Evolutionary conservation across 345 rosid genomes (phyloP), one percentile per base, ranked within the genome.

Genomic region (Populus alba): DNA sequence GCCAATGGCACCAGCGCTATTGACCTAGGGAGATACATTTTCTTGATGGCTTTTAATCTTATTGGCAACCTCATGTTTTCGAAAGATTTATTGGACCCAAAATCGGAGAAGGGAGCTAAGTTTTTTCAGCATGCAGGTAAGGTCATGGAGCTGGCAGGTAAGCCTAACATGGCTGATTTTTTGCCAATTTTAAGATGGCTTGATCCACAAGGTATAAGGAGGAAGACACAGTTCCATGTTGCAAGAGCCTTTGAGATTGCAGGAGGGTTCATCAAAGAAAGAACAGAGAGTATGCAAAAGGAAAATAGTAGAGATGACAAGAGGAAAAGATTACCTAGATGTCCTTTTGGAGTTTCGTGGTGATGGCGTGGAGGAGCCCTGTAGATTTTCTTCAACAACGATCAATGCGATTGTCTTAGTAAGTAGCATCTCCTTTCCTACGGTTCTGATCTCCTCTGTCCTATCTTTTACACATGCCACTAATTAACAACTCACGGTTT

Each of bases 301-400:
- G 45, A 45, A 38, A 12, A 2, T 10, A 43, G 1, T 0, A 22
- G 38, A 5, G 77, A 61, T 43, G 76, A 80, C 66, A 83, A 76
- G 57, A 82, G 59, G n/a, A 91, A n/a, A 87, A 59, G 98, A 94
- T 68, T 94, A 84, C 70, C 49, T 94, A 18, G 96, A 94, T 78
- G 96, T 91, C 76, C 90, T 94, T 77, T 75, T 94, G 89, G 96
- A 85, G 77, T 94, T 92, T 76, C 92, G 88, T 1, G 96, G 98
- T 16, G 86, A 86, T 79, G 88, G 88, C 27, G 68, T 47, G 0
- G 82, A 88, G 7, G 91, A 86, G 83, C 83, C 92, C 6, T 61
- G 82, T 1, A 81, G 10, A 22, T 91, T 94, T 78, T 86, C 94
- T 67, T 23, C 91, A 0, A 83, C 89, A 81, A 87, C 87, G 47